Base-by-base conservation (phyloP, 345 rosid genomes). In the Erucastrum elatum region DNA sequence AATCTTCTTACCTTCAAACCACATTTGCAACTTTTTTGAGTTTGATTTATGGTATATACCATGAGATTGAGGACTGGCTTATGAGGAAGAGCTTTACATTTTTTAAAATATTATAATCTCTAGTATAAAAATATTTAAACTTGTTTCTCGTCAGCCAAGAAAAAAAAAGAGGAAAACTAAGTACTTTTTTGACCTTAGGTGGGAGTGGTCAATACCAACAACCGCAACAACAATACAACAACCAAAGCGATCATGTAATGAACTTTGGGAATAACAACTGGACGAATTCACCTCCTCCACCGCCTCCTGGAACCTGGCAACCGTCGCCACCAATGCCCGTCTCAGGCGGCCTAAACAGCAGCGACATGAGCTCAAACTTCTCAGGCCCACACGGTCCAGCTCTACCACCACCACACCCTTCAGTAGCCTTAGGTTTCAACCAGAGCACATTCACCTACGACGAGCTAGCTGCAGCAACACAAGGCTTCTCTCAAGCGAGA, bases 391-490 rank as follows among this genome's bases (percentile, higher is more conserved):
- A 80, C 2, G 86, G 90, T 66, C 87, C 87, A 0, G 58, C 82
- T 13, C 26, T 85, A 70, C 96, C 97, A 9, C 91, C 94, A 6
- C 86, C 93, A 0, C 89, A 84, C 10, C 94, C 96, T 6, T 13
- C 76, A 6, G 55, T 89, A 29, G 87, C 91, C 46, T 75, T 86
- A 7, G 96, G 91, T 44, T 79, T 89, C 87, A 84, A 70, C 70
- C 83, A 92, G 69, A 85, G 88, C 77, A 79, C 84, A 70, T 94
- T 88, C 85, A 87, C 82, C 73, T 94, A 83, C 58, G 97, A 89
- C 13, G 98, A 94, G 77, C 82, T 94, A 64, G 88, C 88, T 4
- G 80, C 81, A 2, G 97, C 97, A 8, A 94, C 98, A 0, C 75
- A 71, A 5, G 93, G 93, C n/a, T 94, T 94, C 83, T 80, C 93